A percentile compares a stretch with the other conserved stretches of the same genome.
These are phyloP conservation scores for Yarrowia yakushimensis DNA, from an alignment of 805 yeast genomes.

Conservation along the genomic window DNA sequence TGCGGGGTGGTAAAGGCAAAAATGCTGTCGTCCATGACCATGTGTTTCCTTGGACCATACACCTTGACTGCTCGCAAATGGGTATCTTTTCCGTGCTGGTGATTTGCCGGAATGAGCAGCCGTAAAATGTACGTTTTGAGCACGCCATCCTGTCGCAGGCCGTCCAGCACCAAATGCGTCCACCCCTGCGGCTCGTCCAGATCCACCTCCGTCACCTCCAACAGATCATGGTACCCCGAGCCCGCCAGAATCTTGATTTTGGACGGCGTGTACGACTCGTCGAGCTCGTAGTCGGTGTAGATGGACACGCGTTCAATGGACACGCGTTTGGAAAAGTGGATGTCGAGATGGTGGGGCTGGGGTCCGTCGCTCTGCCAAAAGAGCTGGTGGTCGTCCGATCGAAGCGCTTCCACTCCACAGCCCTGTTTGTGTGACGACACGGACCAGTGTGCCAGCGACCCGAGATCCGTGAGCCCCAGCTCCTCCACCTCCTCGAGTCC, in stretches of 20 bases:
- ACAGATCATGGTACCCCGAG: constrained; percentile 71
- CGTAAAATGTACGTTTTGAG: constrained; percentile 65
- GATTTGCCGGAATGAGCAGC: constrained; percentile 65
- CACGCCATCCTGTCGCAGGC: constrained; percentile 46
- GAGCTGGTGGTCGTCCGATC: constrained; percentile 63
- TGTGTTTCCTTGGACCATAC: constrained; percentile 34
- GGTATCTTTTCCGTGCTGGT: constrained; percentile 94
- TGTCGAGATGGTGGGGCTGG: constrained; percentile 78
- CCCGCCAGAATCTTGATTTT: constrained; percentile 66
- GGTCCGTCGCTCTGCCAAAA: constrained; percentile 96
- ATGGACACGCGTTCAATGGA: constrained; percentile 63
- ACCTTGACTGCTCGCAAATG: constrained; percentile 76
- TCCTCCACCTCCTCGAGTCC: constrained; percentile 57
- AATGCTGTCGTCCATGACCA: constrained; percentile 28
- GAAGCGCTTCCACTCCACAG: constrained; percentile 63
- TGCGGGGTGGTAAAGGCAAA: constrained; percentile 34
- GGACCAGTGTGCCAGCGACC: constrained; percentile 79
- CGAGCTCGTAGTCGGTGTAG: constrained; percentile 65
- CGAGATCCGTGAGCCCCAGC: constrained; percentile 65
- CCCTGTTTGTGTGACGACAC: constrained; percentile 74
- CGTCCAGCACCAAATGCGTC: constrained; percentile 61
- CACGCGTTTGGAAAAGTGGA: constrained; percentile 76
- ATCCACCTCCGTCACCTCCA: constrained; percentile 58
- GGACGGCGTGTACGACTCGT: constrained; percentile 92
- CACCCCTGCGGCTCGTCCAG: constrained; percentile 73